Evolutionary conservation across 2,329 filamentous ascomycete species (phyloP).

Genomic region (Botrytis pseudocinerea): DNA sequence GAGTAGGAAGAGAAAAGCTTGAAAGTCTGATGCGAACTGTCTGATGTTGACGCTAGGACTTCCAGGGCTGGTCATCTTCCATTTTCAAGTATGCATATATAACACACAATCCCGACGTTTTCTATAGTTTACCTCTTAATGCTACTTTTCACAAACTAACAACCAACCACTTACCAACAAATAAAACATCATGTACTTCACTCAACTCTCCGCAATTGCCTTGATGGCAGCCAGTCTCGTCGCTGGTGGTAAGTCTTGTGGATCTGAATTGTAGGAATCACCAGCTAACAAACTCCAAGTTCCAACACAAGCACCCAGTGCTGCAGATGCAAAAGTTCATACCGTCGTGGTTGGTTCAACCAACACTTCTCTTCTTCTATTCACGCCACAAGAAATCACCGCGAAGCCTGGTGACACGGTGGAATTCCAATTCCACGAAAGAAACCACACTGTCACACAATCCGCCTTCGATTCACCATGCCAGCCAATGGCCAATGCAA

Average conservation of each 20-base stretch:
- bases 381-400: conserved; percentile 65
- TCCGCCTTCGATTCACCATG: conserved; percentile 73
- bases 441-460: conserved; percentile 79
- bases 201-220: neutral
- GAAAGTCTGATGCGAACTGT: neutral
- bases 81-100: neutral
- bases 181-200: neutral
- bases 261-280: neutral
- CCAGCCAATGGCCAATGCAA: conserved; percentile 56
- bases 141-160: neutral
- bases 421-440: conserved; percentile 65
- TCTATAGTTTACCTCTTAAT: neutral
- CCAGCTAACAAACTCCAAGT: neutral
- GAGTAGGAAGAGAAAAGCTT: neutral
- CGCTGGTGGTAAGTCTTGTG: neutral
- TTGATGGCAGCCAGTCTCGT: conserved; percentile 6
- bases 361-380: conserved; percentile 51
- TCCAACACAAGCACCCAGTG: conserved; percentile 1
- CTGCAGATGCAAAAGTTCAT: conserved; percentile 46
- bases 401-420: conserved; percentile 63
- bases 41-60: neutral
- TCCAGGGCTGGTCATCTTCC: no score
- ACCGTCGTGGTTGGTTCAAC: conserved; percentile 61
- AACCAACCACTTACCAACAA: neutral
- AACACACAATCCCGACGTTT: neutral